These are phyloP conservation scores for Penicillium atrosanguineum DNA, from an alignment of 495 filamentous ascomycete species.

Conservation along the genomic window DNA sequence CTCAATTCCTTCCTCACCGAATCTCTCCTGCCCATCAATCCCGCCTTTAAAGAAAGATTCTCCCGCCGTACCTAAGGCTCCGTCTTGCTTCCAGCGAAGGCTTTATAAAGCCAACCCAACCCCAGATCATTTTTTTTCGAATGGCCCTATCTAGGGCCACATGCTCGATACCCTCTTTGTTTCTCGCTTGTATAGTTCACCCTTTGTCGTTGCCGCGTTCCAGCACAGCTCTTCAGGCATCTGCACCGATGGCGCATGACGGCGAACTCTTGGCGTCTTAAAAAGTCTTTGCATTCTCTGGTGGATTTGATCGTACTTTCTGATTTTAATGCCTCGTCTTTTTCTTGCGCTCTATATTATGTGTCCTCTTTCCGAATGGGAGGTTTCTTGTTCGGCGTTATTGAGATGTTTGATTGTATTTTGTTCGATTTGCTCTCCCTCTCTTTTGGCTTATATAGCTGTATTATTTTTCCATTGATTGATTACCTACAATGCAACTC, in stretches of 20 bases:
- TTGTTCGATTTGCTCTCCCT: slow-evolving; percentile 21
- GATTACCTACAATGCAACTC: slow-evolving; percentile 19
- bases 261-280: slow-evolving; percentile 28
- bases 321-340: slow-evolving; percentile 5
- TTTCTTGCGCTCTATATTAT: slow-evolving; percentile 6
- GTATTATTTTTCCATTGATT: slow-evolving; percentile 32
- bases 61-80: not conserved
- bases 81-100: slow-evolving; percentile 3
- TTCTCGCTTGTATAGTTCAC: slow-evolving; percentile 32
- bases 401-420: slow-evolving; percentile 27
- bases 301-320: slow-evolving; percentile 9
- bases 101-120: slow-evolving; percentile 8
- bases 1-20: slow-evolving; percentile 24
- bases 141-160: slow-evolving; percentile 15
- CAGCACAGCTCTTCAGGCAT: slow-evolving; percentile 25
- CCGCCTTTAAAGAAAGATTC: slow-evolving; percentile 20
- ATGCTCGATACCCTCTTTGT: slow-evolving; percentile 32
- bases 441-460: slow-evolving; percentile 23
- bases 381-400: slow-evolving; percentile 22
- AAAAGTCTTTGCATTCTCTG: slow-evolving; percentile 25
- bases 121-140: slow-evolving; percentile 19
- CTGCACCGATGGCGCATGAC: slow-evolving; percentile 21
- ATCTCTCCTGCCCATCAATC: slow-evolving; percentile 39
- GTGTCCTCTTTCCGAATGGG: slow-evolving; percentile 9
- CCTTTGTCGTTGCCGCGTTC: slow-evolving; percentile 26